A percentile compares a stretch with the other conserved stretches of the same genome.
Evolutionary conservation across 2,329 filamentous ascomycete species (phyloP).

Genomic region (Ophiostoma sp.): DNA sequence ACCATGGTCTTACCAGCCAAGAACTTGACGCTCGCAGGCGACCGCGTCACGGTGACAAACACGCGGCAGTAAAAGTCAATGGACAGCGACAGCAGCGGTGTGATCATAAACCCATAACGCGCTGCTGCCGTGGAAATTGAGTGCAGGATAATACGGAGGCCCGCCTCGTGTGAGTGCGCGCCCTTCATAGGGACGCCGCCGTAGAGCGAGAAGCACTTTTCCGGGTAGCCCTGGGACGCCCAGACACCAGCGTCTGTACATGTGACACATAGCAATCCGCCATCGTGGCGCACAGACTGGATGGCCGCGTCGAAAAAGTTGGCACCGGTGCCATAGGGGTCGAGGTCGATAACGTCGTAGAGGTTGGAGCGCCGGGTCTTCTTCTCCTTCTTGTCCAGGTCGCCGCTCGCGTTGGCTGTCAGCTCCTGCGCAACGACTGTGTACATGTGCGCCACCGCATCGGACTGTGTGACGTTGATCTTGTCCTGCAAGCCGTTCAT

Average conservation of each 20-base stretch:
- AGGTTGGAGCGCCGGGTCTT: not conserved
- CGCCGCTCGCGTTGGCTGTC: constrained; percentile 31
- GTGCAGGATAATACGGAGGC: constrained; percentile 78
- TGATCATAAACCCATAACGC: constrained; percentile 79
- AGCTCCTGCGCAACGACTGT: constrained; percentile 53
- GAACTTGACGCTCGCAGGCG: constrained; percentile 83
- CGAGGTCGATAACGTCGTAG: constrained; percentile 93
- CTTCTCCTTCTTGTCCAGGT: constrained; percentile 1
- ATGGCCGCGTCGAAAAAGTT: constrained; percentile 89
- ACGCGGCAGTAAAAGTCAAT: constrained; percentile 94
- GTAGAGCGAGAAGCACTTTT: constrained; percentile 92
- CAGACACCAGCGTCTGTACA: constrained; percentile 96
- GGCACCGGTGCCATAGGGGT: constrained; percentile 90
- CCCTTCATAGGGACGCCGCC: constrained; percentile 85
- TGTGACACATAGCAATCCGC: constrained; percentile 87
- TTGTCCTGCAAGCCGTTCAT: constrained; percentile 71
- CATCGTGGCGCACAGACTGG: constrained; percentile 75
- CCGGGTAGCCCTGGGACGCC: constrained; percentile 87
- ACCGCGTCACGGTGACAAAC: constrained; percentile 76
- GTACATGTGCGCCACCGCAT: constrained; percentile 92
- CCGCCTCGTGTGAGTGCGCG: constrained; percentile 79
- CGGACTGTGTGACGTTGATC: constrained; percentile 68
- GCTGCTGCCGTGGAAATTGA: constrained; percentile 73
- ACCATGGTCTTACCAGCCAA: constrained; percentile 87
- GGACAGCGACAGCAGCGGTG: constrained; percentile 84